Evolutionary conservation across 139 green algal species (phyloP).

Genomic region (Chloropicon primus): DNA sequence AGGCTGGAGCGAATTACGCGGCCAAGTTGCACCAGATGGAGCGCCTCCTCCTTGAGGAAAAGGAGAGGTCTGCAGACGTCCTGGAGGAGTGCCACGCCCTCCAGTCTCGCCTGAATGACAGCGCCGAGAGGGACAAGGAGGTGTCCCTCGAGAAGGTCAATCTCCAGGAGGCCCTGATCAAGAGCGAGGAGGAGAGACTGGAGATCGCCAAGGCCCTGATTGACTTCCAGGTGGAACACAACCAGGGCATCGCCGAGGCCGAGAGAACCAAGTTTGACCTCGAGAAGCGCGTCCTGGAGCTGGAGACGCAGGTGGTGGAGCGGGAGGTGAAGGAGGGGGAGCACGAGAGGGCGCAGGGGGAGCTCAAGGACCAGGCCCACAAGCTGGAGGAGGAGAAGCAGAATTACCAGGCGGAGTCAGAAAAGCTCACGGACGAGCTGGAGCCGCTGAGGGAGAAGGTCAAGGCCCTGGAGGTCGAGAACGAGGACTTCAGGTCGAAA

Average conservation of each 20-base stretch:
- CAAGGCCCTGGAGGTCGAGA: conserved; percentile 9
- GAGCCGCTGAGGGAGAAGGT: conserved; percentile 9
- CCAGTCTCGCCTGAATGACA: neutral
- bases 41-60: conserved; percentile 33
- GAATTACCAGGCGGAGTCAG: conserved; percentile 22
- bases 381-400: conserved; percentile 13
- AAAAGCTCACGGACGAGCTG: conserved; percentile 18
- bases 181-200: conserved; percentile 41
- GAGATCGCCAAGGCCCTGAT: conserved; percentile 39
- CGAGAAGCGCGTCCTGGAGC: conserved; percentile 27
- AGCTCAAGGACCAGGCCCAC: conserved; percentile 2
- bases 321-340: neutral
- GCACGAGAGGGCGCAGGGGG: neutral
- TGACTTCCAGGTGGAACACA: conserved; percentile 46
- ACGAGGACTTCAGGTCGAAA: neutral
- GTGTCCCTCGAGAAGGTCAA: conserved; percentile 36
- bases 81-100: neutral
- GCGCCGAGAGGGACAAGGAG: conserved; percentile 20
- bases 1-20: conserved; percentile 28
- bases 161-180: conserved; percentile 44
- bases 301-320: conserved; percentile 2
- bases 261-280: conserved; percentile 25
- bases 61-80: conserved; percentile 18
- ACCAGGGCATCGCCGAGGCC: conserved; percentile 26
- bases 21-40: conserved; percentile 44